Conservation (phyloP, 2,329 filamentous ascomycete genomes). For the Aspergillus sp. region DNA sequence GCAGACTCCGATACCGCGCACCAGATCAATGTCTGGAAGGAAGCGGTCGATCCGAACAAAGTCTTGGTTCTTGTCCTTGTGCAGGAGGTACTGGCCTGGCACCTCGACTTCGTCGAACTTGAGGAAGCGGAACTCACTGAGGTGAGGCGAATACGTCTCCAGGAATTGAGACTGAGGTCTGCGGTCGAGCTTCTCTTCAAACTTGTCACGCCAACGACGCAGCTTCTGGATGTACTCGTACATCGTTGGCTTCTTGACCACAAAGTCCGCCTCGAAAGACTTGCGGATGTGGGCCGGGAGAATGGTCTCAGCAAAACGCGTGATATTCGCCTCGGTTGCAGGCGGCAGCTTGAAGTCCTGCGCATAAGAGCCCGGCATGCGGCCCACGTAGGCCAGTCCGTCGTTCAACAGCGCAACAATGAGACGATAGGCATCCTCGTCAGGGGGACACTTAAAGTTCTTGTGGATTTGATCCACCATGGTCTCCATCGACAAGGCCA, state of each 20-base stretch:
- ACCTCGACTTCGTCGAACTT: conserved; percentile 99
- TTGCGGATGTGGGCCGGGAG: conserved; percentile 92
- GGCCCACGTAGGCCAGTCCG: conserved; percentile 85
- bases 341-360: conserved; percentile 86
- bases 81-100: conserved; percentile 92
- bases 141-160: conserved; percentile 82
- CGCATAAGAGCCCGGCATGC: conserved; percentile 82
- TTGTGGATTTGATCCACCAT: conserved; percentile 99
- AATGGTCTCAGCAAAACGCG: conserved; percentile 93
- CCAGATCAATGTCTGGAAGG: conserved; percentile 88
- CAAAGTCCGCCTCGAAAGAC: conserved; percentile 97
- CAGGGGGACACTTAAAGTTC: conserved; percentile 97
- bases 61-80: conserved; percentile 98
- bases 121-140: conserved; percentile 95
- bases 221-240: conserved; percentile 97
- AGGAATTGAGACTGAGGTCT: conserved; percentile 72
- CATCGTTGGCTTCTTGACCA: conserved; percentile 93
- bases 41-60: conserved; percentile 98
- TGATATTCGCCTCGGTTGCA: conserved; percentile 94
- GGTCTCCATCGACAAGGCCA: conserved; percentile 97
- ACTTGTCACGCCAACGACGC: conserved; percentile 93
- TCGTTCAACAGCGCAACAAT: conserved; percentile 98
- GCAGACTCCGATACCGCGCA: conserved; percentile 85
- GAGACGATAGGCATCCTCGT: conserved; percentile 94
- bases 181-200: conserved; percentile 94